Evolutionary conservation across 2,329 filamentous ascomycete genomes (phyloP).

Genomic region (Fusarium camptoceras): DNA sequence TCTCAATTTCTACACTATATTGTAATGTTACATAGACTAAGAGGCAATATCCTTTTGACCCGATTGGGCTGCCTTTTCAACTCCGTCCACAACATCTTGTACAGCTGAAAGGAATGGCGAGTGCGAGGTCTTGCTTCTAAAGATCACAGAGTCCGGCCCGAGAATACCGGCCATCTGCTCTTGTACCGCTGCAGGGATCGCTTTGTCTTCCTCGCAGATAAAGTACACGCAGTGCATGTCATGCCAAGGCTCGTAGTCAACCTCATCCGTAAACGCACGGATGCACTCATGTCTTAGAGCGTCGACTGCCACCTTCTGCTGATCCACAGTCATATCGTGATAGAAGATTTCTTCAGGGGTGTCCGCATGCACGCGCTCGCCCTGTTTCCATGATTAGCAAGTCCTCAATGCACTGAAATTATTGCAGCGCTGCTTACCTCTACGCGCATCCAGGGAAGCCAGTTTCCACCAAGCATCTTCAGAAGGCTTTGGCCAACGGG

Average conservation of each 20-base stretch:
- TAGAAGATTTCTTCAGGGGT: conserved; percentile 12
- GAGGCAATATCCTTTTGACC: neutral
- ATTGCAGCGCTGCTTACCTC: neutral
- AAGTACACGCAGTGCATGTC: conserved; percentile 8
- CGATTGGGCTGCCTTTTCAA: neutral
- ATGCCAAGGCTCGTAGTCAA: conserved; percentile 14
- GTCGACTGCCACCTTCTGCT: neutral
- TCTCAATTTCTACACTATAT: neutral
- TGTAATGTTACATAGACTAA: neutral
- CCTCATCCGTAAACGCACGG: conserved; percentile 4
- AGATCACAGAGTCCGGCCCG: neutral
- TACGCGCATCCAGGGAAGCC: conserved; percentile 18
- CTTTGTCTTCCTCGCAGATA: conserved; percentile 7
- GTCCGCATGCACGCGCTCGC: conserved; percentile 12
- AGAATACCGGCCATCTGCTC: conserved; percentile 6
- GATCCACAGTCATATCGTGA: conserved; percentile 3
- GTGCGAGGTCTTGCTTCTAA: conserved; percentile 9
- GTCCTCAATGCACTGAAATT: neutral
- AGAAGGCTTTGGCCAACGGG: neutral
- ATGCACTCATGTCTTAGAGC: conserved; percentile 14
- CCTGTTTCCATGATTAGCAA: neutral
- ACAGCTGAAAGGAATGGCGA: conserved; percentile 13
- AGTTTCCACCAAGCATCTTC: conserved; percentile 4
- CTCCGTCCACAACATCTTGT: neutral
- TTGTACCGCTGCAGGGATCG: conserved; percentile 10